Conservation (phyloP, 371 early-diverging fungal species). For the Mucor indicus region DNA sequence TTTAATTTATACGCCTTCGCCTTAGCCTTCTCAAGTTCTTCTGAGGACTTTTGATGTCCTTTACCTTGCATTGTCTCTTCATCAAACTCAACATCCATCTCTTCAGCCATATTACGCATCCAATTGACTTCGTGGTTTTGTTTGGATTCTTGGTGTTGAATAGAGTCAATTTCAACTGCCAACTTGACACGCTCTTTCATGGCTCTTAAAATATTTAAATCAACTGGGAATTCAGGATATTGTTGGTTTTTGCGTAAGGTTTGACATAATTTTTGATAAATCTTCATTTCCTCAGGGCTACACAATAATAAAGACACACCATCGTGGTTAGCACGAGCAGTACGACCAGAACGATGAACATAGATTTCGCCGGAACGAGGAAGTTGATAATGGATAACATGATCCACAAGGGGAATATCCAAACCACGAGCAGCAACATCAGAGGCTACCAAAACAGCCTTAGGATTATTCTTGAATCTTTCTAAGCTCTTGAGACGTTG, state of each 20-base stretch:
- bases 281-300: constrained; percentile 79
- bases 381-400: constrained; percentile 97
- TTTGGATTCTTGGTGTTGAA: constrained; percentile 75
- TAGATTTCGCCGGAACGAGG: constrained; percentile 95
- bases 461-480: constrained; percentile 67
- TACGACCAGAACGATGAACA: constrained; percentile 94
- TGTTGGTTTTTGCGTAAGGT: constrained; percentile 66
- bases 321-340: constrained; percentile 81
- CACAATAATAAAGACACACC: constrained; percentile 83
- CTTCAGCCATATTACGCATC: constrained; percentile 83
- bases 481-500: constrained; percentile 93
- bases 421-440: constrained; percentile 96
- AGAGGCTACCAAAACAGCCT: constrained; percentile 79
- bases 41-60: constrained; percentile 25
- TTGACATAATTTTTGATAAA: constrained; percentile 77
- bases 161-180: constrained; percentile 77
- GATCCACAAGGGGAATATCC: constrained; percentile 94
- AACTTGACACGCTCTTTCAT: constrained; percentile 72
- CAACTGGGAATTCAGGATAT: constrained; percentile 71
- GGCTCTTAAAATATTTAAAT: constrained; percentile 53
- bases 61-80: constrained; percentile 60
- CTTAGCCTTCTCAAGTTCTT: constrained; percentile 23
- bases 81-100: constrained; percentile 81
- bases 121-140: constrained; percentile 72
- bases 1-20: constrained; percentile 55